Evolutionary conservation across 1,284 basidiomycete genomes (phyloP).

Genomic region (Moniliophthora roreri): DNA sequence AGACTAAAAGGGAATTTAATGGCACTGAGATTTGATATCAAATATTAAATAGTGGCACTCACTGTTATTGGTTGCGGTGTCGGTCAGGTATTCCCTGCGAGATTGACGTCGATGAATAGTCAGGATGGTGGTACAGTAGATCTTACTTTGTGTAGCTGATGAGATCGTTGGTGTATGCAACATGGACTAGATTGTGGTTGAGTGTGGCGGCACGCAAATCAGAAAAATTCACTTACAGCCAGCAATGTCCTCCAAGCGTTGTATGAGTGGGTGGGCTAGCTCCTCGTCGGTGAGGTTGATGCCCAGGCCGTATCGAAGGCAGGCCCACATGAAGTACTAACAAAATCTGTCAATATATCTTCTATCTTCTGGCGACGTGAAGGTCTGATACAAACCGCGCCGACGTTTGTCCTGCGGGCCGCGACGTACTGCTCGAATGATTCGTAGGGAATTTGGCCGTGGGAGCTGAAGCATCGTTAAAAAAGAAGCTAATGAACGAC

Average conservation of each 20-base stretch:
- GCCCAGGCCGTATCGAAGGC: conserved; percentile 15
- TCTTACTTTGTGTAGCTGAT: background rate
- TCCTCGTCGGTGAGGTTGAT: conserved; percentile 18
- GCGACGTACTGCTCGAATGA: conserved; percentile 10
- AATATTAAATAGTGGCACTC: no score
- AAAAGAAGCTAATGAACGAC: background rate
- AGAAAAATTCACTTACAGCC: conserved; percentile 3
- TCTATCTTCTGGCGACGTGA: background rate
- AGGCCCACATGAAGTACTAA: conserved; percentile 12
- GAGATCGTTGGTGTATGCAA: no score
- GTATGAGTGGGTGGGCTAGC: conserved; percentile 15
- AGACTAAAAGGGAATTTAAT: no score
- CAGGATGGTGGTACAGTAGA: background rate
- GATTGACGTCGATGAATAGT: no score
- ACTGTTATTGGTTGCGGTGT: conserved; percentile 16
- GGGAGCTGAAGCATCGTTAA: background rate
- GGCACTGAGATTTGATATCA: no score
- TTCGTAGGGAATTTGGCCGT: conserved; percentile 7
- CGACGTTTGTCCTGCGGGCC: conserved; percentile 10
- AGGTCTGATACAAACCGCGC: conserved; percentile 1
- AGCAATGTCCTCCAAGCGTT: conserved; percentile 12
- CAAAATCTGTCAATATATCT: background rate
- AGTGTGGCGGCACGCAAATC: background rate
- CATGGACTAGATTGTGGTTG: no score
- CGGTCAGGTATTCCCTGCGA: conserved; percentile 9